A percentile compares a stretch with the other conserved stretches of the same genome.
Evolutionary conservation across 208 protist genomes (phyloP).

Genomic region (Trichomonas gallinae): DNA sequence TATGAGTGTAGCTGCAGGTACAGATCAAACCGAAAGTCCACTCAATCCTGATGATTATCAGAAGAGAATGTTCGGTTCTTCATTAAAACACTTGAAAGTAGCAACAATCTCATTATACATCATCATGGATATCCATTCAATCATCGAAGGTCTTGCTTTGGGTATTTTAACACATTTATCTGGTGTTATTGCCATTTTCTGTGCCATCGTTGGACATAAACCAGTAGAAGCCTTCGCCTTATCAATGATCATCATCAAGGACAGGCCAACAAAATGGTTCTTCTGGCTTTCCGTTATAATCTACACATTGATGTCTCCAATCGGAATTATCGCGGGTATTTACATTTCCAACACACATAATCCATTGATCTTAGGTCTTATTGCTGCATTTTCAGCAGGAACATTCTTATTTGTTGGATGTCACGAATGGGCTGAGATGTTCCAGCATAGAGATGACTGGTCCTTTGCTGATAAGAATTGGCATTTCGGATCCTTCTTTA

Average conservation of each 20-base stretch:
- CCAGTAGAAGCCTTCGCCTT: conserved; percentile 8
- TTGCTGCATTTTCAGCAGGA: neutral
- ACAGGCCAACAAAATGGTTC: neutral
- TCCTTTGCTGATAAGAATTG: neutral
- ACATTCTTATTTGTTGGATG: neutral
- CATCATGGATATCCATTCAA: neutral
- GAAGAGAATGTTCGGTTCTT: neutral
- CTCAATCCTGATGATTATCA: neutral
- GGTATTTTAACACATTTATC: neutral
- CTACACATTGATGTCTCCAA: neutral
- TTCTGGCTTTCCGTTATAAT: neutral
- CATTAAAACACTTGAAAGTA: neutral
- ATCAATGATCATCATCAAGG: neutral
- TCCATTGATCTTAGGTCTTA: neutral
- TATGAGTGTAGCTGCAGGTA: neutral
- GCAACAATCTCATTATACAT: neutral
- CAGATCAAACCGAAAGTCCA: neutral
- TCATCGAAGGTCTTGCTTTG: neutral
- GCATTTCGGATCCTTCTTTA: neutral
- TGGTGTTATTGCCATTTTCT: neutral
- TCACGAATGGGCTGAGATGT: conserved; percentile 14
- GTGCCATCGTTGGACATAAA: neutral
- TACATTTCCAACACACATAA: neutral
- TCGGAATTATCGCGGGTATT: neutral
- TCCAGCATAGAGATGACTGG: neutral